A percentile compares a stretch with the other conserved stretches of the same genome.
Evolutionary conservation across 208 protist species (phyloP).

Genomic region (Wallacemonas sp.): DNA sequence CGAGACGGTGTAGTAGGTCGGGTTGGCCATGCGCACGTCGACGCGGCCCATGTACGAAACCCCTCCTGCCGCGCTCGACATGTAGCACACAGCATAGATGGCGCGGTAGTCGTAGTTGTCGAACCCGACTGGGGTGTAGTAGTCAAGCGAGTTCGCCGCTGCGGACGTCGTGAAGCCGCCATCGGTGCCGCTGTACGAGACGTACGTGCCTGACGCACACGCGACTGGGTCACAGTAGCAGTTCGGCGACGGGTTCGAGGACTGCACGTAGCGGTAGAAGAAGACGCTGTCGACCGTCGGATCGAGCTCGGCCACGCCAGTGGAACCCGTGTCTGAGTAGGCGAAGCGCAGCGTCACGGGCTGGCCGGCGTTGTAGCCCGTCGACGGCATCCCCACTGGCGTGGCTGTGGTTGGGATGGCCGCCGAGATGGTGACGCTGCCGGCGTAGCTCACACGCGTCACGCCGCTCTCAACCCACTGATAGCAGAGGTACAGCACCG

Average conservation of each 20-base stretch:
- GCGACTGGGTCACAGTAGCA: constrained; percentile 79
- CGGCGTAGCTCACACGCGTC: constrained; percentile 58
- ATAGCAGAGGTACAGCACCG: constrained; percentile 75
- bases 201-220: constrained; percentile 42
- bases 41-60: constrained; percentile 77
- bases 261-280: constrained; percentile 72
- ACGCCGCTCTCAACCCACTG: constrained; percentile 40
- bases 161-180: constrained; percentile 24
- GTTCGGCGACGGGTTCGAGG: constrained; percentile 37
- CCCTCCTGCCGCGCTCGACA: constrained; percentile 17
- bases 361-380: constrained; percentile 45
- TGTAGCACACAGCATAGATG: constrained; percentile 85
- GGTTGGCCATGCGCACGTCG: constrained; percentile 66
- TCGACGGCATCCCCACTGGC: constrained; percentile 16
- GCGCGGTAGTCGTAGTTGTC: constrained; percentile 70
- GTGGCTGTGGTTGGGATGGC: constrained; percentile 52
- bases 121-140: constrained; percentile 62
- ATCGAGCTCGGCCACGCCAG: constrained; percentile 21
- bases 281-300: constrained; percentile 52
- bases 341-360: constrained; percentile 49
- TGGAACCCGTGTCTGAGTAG: constrained; percentile 16
- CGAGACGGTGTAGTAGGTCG: constrained; percentile 83
- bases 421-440: constrained; percentile 31
- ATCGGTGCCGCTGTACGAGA: constrained; percentile 31
- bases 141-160: constrained; percentile 28